phyloP scores from a whole-genome alignment of 441 rosid species.

The Erysimum pusillum region DNA sequence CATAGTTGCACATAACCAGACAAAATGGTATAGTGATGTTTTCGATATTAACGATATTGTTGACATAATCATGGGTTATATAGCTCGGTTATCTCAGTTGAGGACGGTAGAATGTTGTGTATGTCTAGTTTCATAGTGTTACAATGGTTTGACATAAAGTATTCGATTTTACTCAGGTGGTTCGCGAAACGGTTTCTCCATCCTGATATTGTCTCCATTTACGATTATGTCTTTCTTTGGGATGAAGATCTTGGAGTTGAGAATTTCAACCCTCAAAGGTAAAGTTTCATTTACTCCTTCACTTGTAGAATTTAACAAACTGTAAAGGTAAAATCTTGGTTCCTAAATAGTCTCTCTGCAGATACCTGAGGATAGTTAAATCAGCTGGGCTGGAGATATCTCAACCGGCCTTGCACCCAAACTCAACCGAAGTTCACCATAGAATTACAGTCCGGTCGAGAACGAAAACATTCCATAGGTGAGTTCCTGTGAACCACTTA shows the following conservation, averaged over 20 bases:
- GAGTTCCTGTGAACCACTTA: conserved; percentile 2
- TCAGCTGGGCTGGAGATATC: conserved; percentile 93
- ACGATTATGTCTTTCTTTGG: conserved; percentile 94
- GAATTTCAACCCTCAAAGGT: conserved; percentile 84
- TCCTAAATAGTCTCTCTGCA: conserved; percentile 43
- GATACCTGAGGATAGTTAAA: conserved; percentile 81
- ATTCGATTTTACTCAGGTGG: conserved; percentile 69
- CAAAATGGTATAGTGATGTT: conserved; percentile 70
- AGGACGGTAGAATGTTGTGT: too few relatives aligned
- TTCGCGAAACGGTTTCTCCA: conserved; percentile 97
- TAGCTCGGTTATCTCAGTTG: neutral
- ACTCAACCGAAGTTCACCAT: conserved; percentile 94
- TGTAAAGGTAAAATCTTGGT: conserved; percentile 2
- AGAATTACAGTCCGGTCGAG: conserved; percentile 84
- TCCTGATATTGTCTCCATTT: conserved; percentile 81
- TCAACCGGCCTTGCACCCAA: conserved; percentile 93
- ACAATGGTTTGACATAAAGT: neutral
- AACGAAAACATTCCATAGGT: conserved; percentile 80
- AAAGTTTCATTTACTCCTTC: neutral
- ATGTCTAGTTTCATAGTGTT: too few relatives aligned
- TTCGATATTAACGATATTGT: too few relatives aligned
- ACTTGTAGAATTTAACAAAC: neutral
- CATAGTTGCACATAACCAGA: conserved; percentile 91
- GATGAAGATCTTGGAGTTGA: conserved; percentile 96
- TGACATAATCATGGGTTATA: neutral